Percentiles rank a stretch among this genome's conserved stretches.
phyloP scores from a whole-genome alignment of 495 filamentous ascomycete genomes.

The Daldinia childiae region DNA sequence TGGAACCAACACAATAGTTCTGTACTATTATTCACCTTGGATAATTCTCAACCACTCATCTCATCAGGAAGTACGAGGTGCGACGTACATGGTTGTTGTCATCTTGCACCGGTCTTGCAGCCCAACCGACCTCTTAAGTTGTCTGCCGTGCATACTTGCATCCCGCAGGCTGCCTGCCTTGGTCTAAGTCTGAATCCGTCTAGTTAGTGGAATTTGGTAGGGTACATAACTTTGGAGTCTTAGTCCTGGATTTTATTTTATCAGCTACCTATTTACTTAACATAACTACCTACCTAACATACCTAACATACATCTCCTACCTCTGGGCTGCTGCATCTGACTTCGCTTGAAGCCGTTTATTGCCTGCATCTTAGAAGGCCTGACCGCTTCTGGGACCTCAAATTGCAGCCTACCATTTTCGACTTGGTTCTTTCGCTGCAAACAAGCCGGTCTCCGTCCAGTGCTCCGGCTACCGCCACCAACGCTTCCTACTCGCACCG shows the following conservation, averaged over 20 bases:
- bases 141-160: constrained; percentile 36
- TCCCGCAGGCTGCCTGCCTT: constrained; percentile 37
- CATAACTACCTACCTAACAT: not conserved
- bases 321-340: constrained; percentile 24
- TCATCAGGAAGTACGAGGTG: constrained; percentile 32
- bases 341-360: constrained; percentile 18
- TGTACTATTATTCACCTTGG: constrained; percentile 7
- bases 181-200: constrained; percentile 20
- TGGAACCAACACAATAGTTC: constrained; percentile 7
- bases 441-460: constrained; percentile 32
- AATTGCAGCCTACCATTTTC: constrained; percentile 37
- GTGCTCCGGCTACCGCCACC: constrained; percentile 19
- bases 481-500: constrained; percentile 23
- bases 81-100: constrained; percentile 34
- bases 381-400: constrained; percentile 31
- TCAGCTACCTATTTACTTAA: constrained; percentile 16
- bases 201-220: constrained; percentile 25
- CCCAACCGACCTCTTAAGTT: constrained; percentile 33
- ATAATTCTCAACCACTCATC: constrained; percentile 13
- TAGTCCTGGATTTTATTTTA: constrained; percentile 25
- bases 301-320: constrained; percentile 9
- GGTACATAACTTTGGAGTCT: constrained; percentile 17
- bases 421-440: constrained; percentile 23
- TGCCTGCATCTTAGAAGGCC: constrained; percentile 30
- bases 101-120: constrained; percentile 38